Percentiles rank a stretch among this genome's conserved stretches.
phyloP scores from a whole-genome alignment of 2,329 filamentous ascomycete genomes.

The Elsinoe fawcettii region DNA sequence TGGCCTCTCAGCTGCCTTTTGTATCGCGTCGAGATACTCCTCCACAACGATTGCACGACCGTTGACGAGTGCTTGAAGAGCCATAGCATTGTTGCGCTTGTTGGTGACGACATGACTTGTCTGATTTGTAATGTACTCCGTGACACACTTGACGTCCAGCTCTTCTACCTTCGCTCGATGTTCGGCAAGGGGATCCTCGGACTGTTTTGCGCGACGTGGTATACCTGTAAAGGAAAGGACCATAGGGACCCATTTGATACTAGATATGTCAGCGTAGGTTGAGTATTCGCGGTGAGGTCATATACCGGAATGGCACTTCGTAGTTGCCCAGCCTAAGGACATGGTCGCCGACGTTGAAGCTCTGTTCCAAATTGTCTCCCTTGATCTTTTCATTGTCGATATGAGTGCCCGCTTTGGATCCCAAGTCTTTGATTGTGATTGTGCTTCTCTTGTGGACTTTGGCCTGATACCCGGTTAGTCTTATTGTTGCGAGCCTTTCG shows the following conservation, averaged over 20 bases:
- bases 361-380: constrained; percentile 47
- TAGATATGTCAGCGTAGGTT: constrained; percentile 29
- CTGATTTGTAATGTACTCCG: constrained; percentile 58
- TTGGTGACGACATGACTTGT: constrained; percentile 86
- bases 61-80: constrained; percentile 77
- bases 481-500: no score
- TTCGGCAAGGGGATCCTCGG: constrained; percentile 45
- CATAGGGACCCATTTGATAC: constrained; percentile 70
- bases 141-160: constrained; percentile 79
- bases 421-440: constrained; percentile 67
- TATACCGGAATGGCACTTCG: constrained; percentile 53
- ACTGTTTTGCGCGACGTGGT: constrained; percentile 45
- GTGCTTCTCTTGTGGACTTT: constrained; percentile 55
- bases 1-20: constrained; percentile 41
- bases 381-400: constrained; percentile 63
- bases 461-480: constrained; percentile 1
- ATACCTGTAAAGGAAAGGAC: constrained; percentile 77
- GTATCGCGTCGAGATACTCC: constrained; percentile 65
- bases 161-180: constrained; percentile 64
- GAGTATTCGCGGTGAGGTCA: background rate
- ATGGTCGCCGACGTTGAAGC: constrained; percentile 51
- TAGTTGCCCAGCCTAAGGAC: constrained; percentile 66
- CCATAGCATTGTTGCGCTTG: constrained; percentile 83
- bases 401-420: constrained; percentile 76
- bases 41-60: constrained; percentile 68